Evolutionary conservation across 108 stramenopile species (phyloP), one percentile per base, ranked within the genome.

Genomic region (Nitzschia sp.): DNA sequence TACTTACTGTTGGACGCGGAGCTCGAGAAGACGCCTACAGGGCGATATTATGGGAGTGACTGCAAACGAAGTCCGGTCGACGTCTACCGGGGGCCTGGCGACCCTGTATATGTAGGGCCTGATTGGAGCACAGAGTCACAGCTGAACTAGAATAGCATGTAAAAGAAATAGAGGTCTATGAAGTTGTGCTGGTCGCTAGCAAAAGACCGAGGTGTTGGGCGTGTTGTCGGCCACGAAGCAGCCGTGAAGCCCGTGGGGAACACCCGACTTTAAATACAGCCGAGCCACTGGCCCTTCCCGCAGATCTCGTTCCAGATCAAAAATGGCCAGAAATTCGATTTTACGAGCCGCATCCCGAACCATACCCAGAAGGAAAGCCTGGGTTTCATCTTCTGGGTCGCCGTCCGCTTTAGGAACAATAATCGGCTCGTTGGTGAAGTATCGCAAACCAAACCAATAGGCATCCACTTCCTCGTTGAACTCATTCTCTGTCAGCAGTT

Each of bases 21-120:
- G 31, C 26, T 61, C 25, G 74, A 66, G 5, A 29, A 32, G 13
- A 25, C 63, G 9, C 79, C 79, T 6, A 72, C 70, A 65, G 88
- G 88, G 26, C 75, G 74, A 51, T 89, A 82, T 53, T 89, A 82
- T 76, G 88, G 88, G 28, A 81, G 79, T 33, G 88, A 89, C 67
- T 80, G 80, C 18, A 58, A 69, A 42, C 74, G 88, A 32, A 75
- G 72, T 48, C 88, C 82, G 17, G 59, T 83, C 17, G 85, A 89
- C 57, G 84, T 65, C 29, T 66, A 80, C 67, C 57, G 88, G 31
- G 84, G 83, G 76, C 88, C 85, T 6, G 88, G 88, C 15, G 88
- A 89, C n/a, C 83, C 88, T 4, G 88, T 79, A 45, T 86, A 75
- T 61, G 81, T 82, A 60, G 88, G 88, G 1, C 71, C 54, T 23